A percentile compares a stretch with the other conserved stretches of the same genome.
These are phyloP conservation scores for Kazachstania taianensis DNA, from an alignment of 805 yeast species.

Conservation along the genomic window DNA sequence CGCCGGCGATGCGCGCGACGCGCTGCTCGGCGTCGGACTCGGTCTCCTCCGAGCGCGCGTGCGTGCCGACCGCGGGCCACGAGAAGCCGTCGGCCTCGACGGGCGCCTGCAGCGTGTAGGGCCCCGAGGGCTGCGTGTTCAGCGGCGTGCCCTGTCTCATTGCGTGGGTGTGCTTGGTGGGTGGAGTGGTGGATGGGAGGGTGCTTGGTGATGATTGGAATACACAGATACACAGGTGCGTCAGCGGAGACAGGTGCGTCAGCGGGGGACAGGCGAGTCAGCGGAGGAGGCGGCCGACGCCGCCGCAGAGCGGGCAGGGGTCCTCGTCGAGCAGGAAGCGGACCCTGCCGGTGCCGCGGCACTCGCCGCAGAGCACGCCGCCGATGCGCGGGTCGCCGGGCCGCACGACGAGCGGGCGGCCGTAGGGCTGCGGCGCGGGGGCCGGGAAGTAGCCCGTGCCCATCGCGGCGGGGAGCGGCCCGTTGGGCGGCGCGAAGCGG, in stretches of 20 bases:
- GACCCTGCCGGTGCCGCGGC: slow-evolving; percentile 54
- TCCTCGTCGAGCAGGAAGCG: slow-evolving; percentile 50
- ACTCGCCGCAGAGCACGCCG: slow-evolving; percentile 62
- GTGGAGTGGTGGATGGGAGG: not conserved
- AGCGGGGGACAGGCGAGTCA: no score
- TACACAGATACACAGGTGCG: not conserved
- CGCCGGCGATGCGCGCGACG: slow-evolving; percentile 69
- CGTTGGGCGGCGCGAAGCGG: slow-evolving; percentile 38
- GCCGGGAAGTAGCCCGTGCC: slow-evolving; percentile 26
- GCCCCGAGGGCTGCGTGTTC: slow-evolving; percentile 70
- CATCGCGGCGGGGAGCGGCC: not conserved
- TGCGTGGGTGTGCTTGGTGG: no score
- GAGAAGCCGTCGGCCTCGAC: slow-evolving; percentile 85
- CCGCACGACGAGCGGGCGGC: slow-evolving; percentile 33
- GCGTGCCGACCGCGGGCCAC: slow-evolving; percentile 88
- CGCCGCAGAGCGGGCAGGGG: slow-evolving; percentile 53
- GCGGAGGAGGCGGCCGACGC: slow-evolving; percentile 59
- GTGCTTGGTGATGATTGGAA: not conserved
- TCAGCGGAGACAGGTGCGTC: not conserved
- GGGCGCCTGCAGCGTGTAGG: slow-evolving; percentile 75
- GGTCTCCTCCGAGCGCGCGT: slow-evolving; percentile 60
- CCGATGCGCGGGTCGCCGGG: slow-evolving; percentile 80
- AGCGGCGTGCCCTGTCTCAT: slow-evolving; percentile 43
- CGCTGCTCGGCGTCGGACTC: slow-evolving; percentile 56
- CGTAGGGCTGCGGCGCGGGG: slow-evolving; percentile 3